Evolutionary conservation across 179 eudicot genomes (phyloP), one percentile per base, ranked within the genome.

Genomic region (Beta corolliflora): DNA sequence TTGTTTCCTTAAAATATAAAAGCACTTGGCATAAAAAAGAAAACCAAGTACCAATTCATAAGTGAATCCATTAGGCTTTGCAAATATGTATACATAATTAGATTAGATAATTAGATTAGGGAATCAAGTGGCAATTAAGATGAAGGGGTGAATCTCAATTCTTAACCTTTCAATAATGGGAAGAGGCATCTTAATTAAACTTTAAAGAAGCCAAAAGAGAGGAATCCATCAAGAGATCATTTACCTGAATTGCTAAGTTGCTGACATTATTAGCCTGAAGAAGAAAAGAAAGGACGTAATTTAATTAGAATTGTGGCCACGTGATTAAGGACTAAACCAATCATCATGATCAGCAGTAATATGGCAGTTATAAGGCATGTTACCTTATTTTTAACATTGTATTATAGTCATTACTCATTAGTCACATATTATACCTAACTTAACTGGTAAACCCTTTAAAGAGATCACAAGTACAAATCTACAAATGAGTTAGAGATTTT

Each of bases 211-310:
- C 52, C 36, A 80, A 84, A 80, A 71, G 70, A 52, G 77, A 76
- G 46, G 66, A 59, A 77, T 77, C 50, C 64, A 73, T 63, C 55
- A 65, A 76, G 74, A 74, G 74, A 74, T 81, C 64, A 73, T 73
- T 65, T 81, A 50, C 77, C 59, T 73, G 29, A 74, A 67, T 18
- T 67, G 67, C 79, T 11, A 84, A 72, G 77, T 60, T 69, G 73
- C 66, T 63, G 81, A 63, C 83, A 83, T 79, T 60, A 79, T 83
- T 76, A 79, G 18, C 86, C 73, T 31, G 75, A 83, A 80, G 9
- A 60, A 76, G 79, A 55, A 75, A 79, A 75, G 8, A 29, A 79
- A n/a, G 13, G 13, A 23, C 23, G 66, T 65, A 76, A 48, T 36
- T 36, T 74, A 71, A 77, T 56, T 58, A 44, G 50, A 36, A 36